These are phyloP conservation scores for Trichoderma breve DNA, from an alignment of 2,329 filamentous ascomycete species.

Conservation along the genomic window DNA sequence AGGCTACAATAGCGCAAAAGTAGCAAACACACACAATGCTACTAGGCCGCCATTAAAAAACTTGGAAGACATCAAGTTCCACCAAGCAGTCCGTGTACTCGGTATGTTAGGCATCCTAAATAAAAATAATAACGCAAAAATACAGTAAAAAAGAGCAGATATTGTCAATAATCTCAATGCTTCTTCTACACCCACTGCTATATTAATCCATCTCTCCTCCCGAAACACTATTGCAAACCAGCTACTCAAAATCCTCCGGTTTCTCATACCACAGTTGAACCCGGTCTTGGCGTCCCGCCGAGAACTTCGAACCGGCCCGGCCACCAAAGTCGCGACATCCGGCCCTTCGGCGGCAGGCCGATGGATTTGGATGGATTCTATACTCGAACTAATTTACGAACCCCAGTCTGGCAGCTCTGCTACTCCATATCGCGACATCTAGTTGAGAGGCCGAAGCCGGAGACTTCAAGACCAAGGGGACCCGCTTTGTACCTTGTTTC, in stretches of 20 bases:
- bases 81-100: neutral
- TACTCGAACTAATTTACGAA: neutral
- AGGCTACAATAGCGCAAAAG: neutral
- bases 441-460: slow-evolving; percentile 12
- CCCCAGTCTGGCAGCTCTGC: slow-evolving; percentile 6
- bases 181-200: neutral
- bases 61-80: neutral
- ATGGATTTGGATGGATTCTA: neutral
- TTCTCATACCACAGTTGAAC: neutral
- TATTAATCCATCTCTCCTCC: neutral
- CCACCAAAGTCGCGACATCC: neutral
- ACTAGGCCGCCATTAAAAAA: neutral
- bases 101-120: neutral
- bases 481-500: slow-evolving; percentile 9
- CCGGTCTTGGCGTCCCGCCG: neutral
- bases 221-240: neutral
- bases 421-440: neutral
- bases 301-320: neutral
- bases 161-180: neutral
- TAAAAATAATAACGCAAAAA: neutral
- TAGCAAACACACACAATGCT: neutral
- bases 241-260: neutral
- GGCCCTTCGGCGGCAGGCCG: neutral
- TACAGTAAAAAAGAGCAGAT: neutral
- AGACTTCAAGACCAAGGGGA: neutral